Evolutionary conservation across 768 basidiomycete species (phyloP), one percentile per base, ranked within the genome.

Genomic region (Mrakia blollopis): DNA sequence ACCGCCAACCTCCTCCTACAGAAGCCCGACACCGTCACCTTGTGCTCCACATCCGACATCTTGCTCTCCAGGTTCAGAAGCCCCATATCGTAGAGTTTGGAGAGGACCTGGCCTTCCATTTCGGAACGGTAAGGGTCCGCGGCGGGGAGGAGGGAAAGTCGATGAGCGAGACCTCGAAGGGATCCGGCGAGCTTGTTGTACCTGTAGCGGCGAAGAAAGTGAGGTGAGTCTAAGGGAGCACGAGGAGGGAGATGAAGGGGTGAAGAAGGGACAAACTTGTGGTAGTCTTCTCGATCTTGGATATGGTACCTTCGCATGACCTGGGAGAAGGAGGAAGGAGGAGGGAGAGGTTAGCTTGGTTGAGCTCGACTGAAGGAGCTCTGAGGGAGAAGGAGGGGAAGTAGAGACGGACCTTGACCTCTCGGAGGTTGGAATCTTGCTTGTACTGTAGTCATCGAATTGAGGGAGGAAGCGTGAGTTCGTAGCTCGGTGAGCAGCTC

Each of bases 1-100:
- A 98, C 97, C 7, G 94, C 93, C 25, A 99, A 87, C 37, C 97
- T 88, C 30, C 97, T 85, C 70, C 97, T 87, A 83, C 95, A 98
- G 80, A 99, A 94, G 0, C 94, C 92, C 1, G 94, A 90, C 75
- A 98, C 97, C 35, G 95, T 94, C 78, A 99, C 89, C 83, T 93
- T 97, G 85, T 90, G 89, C 81, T 98, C 94, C 69, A 98, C 87
- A 82, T 99, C 96, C 80, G 91, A 92, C 79, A 98, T 88, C 83
- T 97, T 97, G 44, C 93, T 90, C 23, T 90, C 85, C 13, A 91
- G 86, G 82, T 91, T 92, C 77, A 99, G 87, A 73, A 98, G 89
- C 76, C 96, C 97, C 87, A 96, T 92, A 84, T 99, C 97, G 85
- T 98, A 99, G 78, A 98, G 88, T 83, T 98, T 98, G 78, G 92